Conservation (phyloP, 176 grass and related monocot species). For the Cocos nucifera region DNA sequence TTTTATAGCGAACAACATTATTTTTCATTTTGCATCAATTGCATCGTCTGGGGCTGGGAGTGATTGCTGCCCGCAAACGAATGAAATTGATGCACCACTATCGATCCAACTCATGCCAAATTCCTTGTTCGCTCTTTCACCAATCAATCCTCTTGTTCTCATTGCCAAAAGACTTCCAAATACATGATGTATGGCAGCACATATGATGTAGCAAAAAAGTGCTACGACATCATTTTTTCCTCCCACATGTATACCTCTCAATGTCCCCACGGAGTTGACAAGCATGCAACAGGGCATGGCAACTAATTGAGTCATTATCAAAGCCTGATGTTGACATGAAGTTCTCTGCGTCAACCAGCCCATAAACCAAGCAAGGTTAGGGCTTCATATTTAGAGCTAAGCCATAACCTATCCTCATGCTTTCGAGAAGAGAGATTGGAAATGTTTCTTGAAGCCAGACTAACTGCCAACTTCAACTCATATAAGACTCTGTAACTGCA, state of each 20-base stretch:
- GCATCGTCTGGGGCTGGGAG: constrained; percentile 9
- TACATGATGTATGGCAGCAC: constrained; percentile 57
- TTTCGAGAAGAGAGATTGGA: constrained; percentile 25
- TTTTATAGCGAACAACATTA: constrained; percentile 20
- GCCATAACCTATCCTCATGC: constrained; percentile 42
- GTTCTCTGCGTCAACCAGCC: constrained; percentile 40
- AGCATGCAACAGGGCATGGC: constrained; percentile 43
- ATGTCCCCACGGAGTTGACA: constrained; percentile 49
- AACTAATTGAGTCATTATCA: constrained; percentile 35
- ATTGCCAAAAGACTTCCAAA: constrained; percentile 55
- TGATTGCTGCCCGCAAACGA: constrained; percentile 31
- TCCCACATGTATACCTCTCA: constrained; percentile 30
- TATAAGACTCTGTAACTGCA: too few relatives aligned
- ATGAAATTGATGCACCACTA: constrained; percentile 33
- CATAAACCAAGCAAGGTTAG: constrained; percentile 34
- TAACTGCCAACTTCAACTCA: not conserved
- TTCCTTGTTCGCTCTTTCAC: constrained; percentile 42
- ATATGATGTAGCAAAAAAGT: constrained; percentile 46
- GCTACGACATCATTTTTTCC: constrained; percentile 47
- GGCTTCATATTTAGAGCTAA: too few relatives aligned
- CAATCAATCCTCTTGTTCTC: constrained; percentile 79
- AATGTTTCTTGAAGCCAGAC: not conserved
- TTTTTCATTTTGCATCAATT: constrained; percentile 27
- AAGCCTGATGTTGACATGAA: constrained; percentile 47
- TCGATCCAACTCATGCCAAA: constrained; percentile 48